Conservation (phyloP, 2,329 filamentous ascomycete genomes). For the Alternaria sp. region DNA sequence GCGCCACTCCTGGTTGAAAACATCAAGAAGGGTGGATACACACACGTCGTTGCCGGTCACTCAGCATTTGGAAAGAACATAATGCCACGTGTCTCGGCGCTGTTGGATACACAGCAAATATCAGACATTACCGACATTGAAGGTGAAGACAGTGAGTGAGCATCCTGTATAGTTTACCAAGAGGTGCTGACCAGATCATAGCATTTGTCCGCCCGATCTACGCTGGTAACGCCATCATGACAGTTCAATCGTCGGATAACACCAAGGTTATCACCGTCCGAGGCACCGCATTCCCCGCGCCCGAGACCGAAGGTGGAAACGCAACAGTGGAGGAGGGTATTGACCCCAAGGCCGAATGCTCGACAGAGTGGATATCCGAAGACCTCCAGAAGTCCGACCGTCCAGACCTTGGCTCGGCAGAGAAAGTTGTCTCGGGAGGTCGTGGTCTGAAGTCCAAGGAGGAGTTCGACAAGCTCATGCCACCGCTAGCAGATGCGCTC, state of each 20-base stretch:
- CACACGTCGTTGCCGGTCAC: slow-evolving; percentile 88
- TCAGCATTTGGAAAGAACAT: slow-evolving; percentile 97
- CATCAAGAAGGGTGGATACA: slow-evolving; percentile 93
- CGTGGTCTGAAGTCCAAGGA: slow-evolving; percentile 97
- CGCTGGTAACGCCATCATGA: slow-evolving; percentile 95
- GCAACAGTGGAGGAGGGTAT: slow-evolving; percentile 80
- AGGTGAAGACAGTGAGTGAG: slow-evolving; percentile 76
- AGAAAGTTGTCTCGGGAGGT: slow-evolving; percentile 89
- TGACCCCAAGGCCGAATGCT: slow-evolving; percentile 78
- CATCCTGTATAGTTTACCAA: too few species aligned
- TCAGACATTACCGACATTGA: slow-evolving; percentile 90
- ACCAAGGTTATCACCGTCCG: slow-evolving; percentile 92
- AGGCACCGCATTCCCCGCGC: slow-evolving; percentile 87
- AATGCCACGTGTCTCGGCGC: slow-evolving; percentile 86
- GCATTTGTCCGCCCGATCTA: slow-evolving; percentile 96
- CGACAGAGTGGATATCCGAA: slow-evolving; percentile 91
- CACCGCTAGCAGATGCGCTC: slow-evolving; percentile 88
- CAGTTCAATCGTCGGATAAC: slow-evolving; percentile 85
- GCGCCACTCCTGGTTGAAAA: slow-evolving; percentile 95
- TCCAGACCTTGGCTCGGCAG: slow-evolving; percentile 89
- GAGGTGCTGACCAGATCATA: slow-evolving; percentile 35
- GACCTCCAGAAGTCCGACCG: slow-evolving; percentile 92
- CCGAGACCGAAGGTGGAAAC: slow-evolving; percentile 74
- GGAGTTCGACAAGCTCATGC: slow-evolving; percentile 92
- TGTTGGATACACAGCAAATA: slow-evolving; percentile 91